Conservation (phyloP, 305 asterid genomes). For the Fraxinus greggii region DNA sequence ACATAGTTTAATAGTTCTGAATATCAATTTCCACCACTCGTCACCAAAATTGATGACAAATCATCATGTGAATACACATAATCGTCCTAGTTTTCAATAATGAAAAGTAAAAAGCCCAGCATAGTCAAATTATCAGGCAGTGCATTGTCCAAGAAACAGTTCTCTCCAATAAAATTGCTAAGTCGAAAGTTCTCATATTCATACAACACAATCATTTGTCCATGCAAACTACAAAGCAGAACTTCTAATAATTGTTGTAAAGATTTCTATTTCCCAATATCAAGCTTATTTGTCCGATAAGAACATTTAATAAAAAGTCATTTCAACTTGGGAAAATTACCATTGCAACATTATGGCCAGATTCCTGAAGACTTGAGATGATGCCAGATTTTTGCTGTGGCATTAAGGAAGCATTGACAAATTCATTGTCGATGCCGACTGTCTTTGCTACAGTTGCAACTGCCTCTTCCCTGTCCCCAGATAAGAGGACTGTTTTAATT, state of each 20-base stretch:
- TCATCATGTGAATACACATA: background rate
- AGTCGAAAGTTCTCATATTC: background rate
- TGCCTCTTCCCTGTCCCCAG: constrained; percentile 99
- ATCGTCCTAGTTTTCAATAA: background rate
- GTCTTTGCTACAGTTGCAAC: constrained; percentile 90
- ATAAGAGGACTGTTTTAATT: constrained; percentile 68
- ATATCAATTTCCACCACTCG: constrained; percentile 9
- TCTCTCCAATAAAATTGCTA: background rate
- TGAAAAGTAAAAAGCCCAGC: background rate
- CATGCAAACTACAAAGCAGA: background rate
- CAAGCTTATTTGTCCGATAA: background rate
- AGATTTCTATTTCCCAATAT: background rate
- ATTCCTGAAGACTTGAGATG: constrained; percentile 72
- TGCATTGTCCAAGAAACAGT: background rate
- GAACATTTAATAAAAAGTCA: background rate
- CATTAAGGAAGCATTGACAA: constrained; percentile 69
- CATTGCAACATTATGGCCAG: constrained; percentile 90
- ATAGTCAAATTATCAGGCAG: background rate
- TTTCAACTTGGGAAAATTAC: constrained; percentile 36
- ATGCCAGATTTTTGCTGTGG: constrained; percentile 82
- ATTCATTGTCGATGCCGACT: constrained; percentile 70
- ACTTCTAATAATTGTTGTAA: background rate
- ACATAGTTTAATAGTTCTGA: background rate
- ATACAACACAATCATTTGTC: constrained; percentile 11
- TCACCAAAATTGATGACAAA: background rate